Evolutionary conservation across 495 filamentous ascomycete genomes (phyloP).

Genomic region (Xylaria flabelliformis): DNA sequence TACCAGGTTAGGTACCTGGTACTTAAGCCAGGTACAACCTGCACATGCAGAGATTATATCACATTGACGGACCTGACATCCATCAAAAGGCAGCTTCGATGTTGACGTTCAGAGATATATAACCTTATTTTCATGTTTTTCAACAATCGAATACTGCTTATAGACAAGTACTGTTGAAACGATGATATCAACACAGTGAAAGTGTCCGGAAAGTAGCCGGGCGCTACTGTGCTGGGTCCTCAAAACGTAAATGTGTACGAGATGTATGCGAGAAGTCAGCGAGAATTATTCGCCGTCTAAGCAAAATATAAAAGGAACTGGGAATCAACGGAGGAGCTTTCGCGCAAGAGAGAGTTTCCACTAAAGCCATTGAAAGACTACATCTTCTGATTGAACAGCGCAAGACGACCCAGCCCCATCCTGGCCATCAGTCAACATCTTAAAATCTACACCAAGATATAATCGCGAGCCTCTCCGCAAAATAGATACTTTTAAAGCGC

Average conservation of each 20-base stretch:
- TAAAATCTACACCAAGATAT: background rate
- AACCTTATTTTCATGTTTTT: background rate
- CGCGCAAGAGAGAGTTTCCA: background rate
- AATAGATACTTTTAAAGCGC: too few species aligned
- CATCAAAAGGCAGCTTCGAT: too few species aligned
- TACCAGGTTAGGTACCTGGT: background rate
- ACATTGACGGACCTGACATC: too few species aligned
- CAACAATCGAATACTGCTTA: background rate
- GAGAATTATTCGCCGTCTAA: background rate
- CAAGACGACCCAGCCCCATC: background rate
- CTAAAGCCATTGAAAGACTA: background rate
- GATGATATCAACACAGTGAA: constrained; percentile 17
- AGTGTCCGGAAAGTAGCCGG: constrained; percentile 31
- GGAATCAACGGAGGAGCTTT: background rate
- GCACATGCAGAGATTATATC: background rate
- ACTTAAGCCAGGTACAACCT: background rate
- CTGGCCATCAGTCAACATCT: background rate
- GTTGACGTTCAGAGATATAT: too few species aligned
- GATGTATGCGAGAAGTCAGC: constrained; percentile 34
- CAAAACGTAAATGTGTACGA: constrained; percentile 29
- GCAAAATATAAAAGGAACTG: background rate
- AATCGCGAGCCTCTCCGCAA: background rate
- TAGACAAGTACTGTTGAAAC: background rate
- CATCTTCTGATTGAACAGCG: background rate
- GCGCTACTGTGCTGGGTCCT: background rate